Conservation (phyloP, 2,329 filamentous ascomycete genomes). For the Ophiostoma sp. region DNA sequence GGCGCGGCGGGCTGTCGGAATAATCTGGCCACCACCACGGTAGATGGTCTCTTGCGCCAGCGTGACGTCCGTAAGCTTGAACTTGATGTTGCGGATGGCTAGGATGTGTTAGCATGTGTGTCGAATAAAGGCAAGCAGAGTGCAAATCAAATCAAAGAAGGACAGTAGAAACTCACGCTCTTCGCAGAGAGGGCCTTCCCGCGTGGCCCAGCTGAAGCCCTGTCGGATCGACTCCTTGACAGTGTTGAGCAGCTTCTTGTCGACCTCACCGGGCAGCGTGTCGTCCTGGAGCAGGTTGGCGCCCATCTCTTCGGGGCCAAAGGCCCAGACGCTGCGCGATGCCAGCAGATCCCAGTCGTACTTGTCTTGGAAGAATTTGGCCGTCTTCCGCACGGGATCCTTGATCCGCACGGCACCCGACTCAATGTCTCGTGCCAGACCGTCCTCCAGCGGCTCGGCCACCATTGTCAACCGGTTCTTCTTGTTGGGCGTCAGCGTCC, state of each 20-base stretch:
- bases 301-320: slow-evolving; percentile 91
- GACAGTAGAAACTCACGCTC: slow-evolving; percentile 69
- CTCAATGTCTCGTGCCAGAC: slow-evolving; percentile 94
- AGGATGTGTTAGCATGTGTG: slow-evolving; percentile 30
- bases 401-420: slow-evolving; percentile 85
- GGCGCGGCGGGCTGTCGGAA: slow-evolving; percentile 87
- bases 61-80: slow-evolving; percentile 88
- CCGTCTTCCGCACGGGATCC: slow-evolving; percentile 88
- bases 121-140: slow-evolving; percentile 27
- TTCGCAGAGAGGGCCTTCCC: slow-evolving; percentile 95
- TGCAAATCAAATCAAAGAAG: slow-evolving; percentile 25
- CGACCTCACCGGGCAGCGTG: slow-evolving; percentile 84
- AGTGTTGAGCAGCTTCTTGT: slow-evolving; percentile 83
- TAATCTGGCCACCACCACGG: slow-evolving; percentile 94
- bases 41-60: slow-evolving; percentile 90
- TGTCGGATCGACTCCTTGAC: slow-evolving; percentile 93
- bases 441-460: slow-evolving; percentile 90
- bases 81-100: slow-evolving; percentile 97
- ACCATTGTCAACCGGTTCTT: slow-evolving; percentile 99
- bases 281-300: slow-evolving; percentile 97
- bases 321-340: slow-evolving; percentile 95
- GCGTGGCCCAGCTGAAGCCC: slow-evolving; percentile 93
- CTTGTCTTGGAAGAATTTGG: slow-evolving; percentile 95
- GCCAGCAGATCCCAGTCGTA: slow-evolving; percentile 97
- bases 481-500: slow-evolving; percentile 96